These are phyloP conservation scores for Acanthamoeba royreba DNA, from an alignment of 208 protist species.

Conservation along the genomic window DNA sequence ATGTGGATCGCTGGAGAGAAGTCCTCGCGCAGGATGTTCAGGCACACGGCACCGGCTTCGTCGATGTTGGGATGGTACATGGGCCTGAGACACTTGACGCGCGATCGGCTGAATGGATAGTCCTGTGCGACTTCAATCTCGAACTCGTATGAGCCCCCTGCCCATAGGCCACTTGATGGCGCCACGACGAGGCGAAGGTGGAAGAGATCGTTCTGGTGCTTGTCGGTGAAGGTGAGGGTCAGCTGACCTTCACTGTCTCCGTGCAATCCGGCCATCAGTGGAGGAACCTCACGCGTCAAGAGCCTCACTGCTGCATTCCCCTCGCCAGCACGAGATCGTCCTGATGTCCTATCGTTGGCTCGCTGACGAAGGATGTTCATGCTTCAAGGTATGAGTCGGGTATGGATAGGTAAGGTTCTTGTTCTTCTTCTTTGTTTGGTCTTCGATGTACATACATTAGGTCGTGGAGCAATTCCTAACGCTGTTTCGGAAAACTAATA, in stretches of 20 bases:
- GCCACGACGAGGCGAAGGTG: neutral
- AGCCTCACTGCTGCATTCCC: neutral
- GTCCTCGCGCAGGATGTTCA: neutral
- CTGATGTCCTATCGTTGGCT: neutral
- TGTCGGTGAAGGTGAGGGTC: neutral
- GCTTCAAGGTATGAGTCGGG: neutral
- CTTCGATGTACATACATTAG: too few relatives aligned
- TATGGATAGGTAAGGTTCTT: neutral
- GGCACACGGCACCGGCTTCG: neutral
- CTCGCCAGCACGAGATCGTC: neutral
- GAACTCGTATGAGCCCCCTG: neutral
- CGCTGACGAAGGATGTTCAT: neutral
- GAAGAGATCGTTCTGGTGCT: neutral
- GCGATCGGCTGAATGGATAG: neutral
- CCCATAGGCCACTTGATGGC: neutral
- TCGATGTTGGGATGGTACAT: neutral
- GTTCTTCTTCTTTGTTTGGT: too few relatives aligned
- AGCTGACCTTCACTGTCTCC: neutral
- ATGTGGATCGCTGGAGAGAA: neutral
- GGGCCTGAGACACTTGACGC: neutral
- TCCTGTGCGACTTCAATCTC: neutral
- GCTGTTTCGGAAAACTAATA: too few relatives aligned
- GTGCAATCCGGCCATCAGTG: neutral
- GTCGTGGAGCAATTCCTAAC: too few relatives aligned
- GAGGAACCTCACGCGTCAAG: neutral